A percentile compares a stretch with the other conserved stretches of the same genome.
phyloP scores from a whole-genome alignment of 192 early-diverging fungal genomes.

The Coemansia sp. region DNA sequence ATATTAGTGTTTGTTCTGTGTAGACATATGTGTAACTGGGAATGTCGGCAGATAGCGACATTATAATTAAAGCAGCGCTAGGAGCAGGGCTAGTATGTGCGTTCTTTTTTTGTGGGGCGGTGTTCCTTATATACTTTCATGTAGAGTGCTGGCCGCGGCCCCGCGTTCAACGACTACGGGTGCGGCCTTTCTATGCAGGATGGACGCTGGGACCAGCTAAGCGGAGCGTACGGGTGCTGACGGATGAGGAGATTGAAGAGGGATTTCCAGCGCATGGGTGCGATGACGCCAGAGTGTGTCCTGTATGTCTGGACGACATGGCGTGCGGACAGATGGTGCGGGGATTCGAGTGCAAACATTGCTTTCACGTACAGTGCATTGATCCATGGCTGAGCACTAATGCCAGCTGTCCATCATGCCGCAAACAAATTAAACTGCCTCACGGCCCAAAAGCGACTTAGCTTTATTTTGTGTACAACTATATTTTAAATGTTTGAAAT shows the following conservation, averaged over 20 bases:
- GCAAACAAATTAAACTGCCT: slow-evolving; percentile 11
- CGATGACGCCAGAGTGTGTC: neutral
- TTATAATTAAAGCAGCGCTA: slow-evolving; percentile 35
- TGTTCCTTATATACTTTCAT: slow-evolving; percentile 30
- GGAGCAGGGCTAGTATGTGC: slow-evolving; percentile 24
- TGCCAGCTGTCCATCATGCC: slow-evolving; percentile 24
- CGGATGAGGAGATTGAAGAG: slow-evolving; percentile 21
- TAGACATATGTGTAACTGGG: neutral
- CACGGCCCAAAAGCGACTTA: too few relatives aligned
- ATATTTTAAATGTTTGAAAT: neutral
- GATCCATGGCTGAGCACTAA: slow-evolving; percentile 38
- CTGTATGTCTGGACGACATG: slow-evolving; percentile 25
- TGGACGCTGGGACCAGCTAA: slow-evolving; percentile 5
- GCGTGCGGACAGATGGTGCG: slow-evolving; percentile 6
- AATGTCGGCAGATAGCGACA: slow-evolving; percentile 12
- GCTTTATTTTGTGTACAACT: neutral
- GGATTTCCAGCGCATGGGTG: slow-evolving; percentile 11
- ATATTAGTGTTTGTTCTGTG: neutral
- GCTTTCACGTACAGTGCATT: slow-evolving; percentile 32
- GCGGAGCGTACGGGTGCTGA: slow-evolving; percentile 1
- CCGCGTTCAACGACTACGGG: slow-evolving; percentile 5
- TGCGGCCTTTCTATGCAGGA: slow-evolving; percentile 2
- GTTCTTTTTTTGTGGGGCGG: slow-evolving; percentile 15
- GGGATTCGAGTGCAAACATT: slow-evolving; percentile 15
- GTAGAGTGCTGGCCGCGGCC: slow-evolving; percentile 21